phyloP scores from a whole-genome alignment of 148 eudicot species.

The Spergularia bocconei region DNA sequence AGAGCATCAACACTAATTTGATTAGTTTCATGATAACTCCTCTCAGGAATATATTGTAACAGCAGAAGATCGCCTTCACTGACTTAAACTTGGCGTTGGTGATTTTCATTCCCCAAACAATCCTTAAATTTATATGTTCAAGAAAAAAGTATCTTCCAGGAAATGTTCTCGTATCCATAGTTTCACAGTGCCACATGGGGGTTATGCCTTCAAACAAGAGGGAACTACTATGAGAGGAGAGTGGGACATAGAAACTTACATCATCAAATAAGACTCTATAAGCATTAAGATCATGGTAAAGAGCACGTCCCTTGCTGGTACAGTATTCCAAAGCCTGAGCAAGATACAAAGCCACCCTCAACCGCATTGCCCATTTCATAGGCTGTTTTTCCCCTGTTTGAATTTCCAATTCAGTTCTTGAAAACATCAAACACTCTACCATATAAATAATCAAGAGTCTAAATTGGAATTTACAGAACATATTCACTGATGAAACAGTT shows the following conservation, averaged over 20 bases:
- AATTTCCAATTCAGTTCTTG: conserved; percentile 1
- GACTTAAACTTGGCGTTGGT: too few relatives aligned
- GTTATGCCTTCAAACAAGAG: conserved; percentile 1
- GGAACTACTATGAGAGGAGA: not conserved
- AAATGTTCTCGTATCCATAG: not conserved
- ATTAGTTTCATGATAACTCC: not conserved
- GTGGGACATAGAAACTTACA: conserved; percentile 37
- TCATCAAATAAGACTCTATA: conserved; percentile 92
- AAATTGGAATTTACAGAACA: not conserved
- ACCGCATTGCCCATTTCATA: conserved; percentile 96
- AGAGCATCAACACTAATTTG: not conserved
- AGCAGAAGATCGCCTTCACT: not conserved
- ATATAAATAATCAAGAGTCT: not conserved
- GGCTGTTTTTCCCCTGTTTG: conserved; percentile 86
- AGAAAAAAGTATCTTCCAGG: not conserved
- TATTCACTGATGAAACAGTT: not conserved
- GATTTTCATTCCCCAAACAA: not conserved
- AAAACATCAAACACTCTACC: not conserved
- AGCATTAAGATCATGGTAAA: conserved; percentile 96
- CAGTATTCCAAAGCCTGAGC: conserved; percentile 94
- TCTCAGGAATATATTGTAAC: not conserved
- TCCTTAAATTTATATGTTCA: not conserved
- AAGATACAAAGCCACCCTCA: conserved; percentile 87
- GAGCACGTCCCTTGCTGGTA: conserved; percentile 81
- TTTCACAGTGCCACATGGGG: not conserved